Conservation (phyloP, 2,329 filamentous ascomycete genomes). For the Knoxdaviesia capensis region DNA sequence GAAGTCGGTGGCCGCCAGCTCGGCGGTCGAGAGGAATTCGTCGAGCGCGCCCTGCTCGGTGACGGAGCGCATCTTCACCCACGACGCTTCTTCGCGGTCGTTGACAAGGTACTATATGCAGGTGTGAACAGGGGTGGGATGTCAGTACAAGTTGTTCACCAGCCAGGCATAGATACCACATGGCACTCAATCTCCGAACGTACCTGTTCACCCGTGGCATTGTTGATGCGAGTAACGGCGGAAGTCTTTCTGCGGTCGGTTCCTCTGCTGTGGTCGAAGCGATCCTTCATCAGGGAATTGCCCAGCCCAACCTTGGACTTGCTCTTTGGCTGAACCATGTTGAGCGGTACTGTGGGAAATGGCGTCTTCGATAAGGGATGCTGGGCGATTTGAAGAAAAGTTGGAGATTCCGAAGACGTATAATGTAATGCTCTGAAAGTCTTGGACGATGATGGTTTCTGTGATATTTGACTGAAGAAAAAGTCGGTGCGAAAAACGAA, state of each 20-base stretch:
- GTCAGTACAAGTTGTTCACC: no score
- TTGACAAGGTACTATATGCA: constrained; percentile 62
- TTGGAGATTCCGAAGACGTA: no score
- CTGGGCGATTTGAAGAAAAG: background rate
- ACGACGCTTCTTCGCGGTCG: constrained; percentile 72
- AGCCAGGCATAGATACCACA: no score
- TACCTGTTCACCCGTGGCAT: constrained; percentile 59
- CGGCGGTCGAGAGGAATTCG: constrained; percentile 88
- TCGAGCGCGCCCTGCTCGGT: constrained; percentile 93
- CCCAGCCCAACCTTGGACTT: constrained; percentile 90
- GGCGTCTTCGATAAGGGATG: no score
- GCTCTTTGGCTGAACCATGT: constrained; percentile 58
- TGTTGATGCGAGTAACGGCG: constrained; percentile 46
- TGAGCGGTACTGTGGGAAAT: constrained; percentile 10
- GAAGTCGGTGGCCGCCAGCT: constrained; percentile 95
- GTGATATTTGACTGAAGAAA: background rate
- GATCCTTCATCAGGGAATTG: constrained; percentile 96
- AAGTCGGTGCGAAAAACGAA: background rate
- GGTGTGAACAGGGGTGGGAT: no score
- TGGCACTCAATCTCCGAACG: constrained; percentile 3
- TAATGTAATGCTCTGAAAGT: no score
- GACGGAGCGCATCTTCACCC: constrained; percentile 98
- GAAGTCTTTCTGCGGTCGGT: constrained; percentile 52
- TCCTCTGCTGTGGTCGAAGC: constrained; percentile 86
- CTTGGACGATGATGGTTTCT: background rate